phyloP scores from a whole-genome alignment of 2,329 filamentous ascomycete species.

The Fusarium cyanostomum region DNA sequence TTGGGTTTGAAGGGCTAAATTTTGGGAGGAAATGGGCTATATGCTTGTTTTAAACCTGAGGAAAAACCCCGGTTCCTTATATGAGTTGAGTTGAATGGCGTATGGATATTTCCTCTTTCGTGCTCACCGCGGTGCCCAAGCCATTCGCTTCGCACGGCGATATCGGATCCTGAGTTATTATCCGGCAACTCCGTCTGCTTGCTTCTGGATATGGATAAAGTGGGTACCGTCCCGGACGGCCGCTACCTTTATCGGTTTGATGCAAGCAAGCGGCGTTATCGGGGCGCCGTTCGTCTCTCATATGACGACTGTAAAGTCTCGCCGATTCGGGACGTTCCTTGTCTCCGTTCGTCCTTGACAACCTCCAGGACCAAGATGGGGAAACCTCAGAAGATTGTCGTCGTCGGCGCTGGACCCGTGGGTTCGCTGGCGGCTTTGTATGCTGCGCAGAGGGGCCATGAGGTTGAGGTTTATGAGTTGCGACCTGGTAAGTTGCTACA shows the following conservation, averaged over 20 bases:
- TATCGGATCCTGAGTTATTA: no score
- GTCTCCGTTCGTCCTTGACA: conserved; percentile 40
- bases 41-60: no score
- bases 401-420: conserved; percentile 93
- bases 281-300: conserved; percentile 13
- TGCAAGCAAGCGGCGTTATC: conserved; percentile 30
- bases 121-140: no score
- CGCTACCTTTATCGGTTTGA: conserved; percentile 26
- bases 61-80: no score
- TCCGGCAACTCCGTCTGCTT: no score
- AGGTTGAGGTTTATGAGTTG: conserved; percentile 95
- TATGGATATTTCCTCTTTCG: no score
- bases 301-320: conserved; percentile 21
- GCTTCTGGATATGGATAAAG: conserved; percentile 12
- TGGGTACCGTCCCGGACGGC: conserved; percentile 28
- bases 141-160: no score
- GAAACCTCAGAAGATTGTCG: conserved; percentile 72
- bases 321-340: conserved; percentile 5
- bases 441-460: conserved; percentile 84
- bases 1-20: no score
- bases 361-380: conserved; percentile 46
- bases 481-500: conserved; percentile 75
- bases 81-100: no score
- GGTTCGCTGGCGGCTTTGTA: conserved; percentile 92
- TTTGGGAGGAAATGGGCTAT: no score